Evolutionary conservation across 108 stramenopile species (phyloP).

Genomic region (Cyclotella cryptica): DNA sequence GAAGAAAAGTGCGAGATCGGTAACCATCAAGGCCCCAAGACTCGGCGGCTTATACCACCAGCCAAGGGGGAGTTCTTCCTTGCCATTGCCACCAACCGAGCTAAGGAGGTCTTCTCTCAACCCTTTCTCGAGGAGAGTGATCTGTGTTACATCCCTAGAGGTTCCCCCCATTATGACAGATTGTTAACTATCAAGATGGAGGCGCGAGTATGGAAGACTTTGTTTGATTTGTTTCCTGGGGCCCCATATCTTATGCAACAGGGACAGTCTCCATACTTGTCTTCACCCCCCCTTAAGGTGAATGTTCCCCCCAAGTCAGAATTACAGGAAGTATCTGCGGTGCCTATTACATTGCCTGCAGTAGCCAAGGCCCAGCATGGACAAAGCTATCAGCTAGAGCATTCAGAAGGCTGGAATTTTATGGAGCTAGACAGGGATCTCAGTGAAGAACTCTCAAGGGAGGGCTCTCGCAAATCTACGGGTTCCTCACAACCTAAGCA

Average conservation of each 20-base stretch:
- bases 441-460: not conserved
- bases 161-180: not conserved
- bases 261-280: not conserved
- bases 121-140: not conserved
- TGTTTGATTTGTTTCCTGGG: slow-evolving; percentile 10
- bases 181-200: slow-evolving; percentile 3
- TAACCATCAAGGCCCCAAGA: not conserved
- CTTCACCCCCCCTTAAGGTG: not conserved
- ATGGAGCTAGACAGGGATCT: not conserved
- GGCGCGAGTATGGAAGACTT: not conserved
- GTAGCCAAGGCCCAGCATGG: too few relatives aligned
- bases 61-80: not conserved
- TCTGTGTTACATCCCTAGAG: not conserved
- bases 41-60: not conserved
- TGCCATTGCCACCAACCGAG: slow-evolving; percentile 4
- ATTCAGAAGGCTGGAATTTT: slow-evolving; percentile 10
- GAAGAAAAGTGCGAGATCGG: not conserved
- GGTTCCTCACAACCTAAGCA: not conserved
- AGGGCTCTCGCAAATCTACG: not conserved
- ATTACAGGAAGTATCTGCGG: not conserved
- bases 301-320: not conserved
- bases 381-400: slow-evolving; percentile 7
- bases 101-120: not conserved
- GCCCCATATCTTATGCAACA: not conserved
- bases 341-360: not conserved